phyloP scores from a whole-genome alignment of 805 yeast genomes.

The Kuraishia hungarica region DNA sequence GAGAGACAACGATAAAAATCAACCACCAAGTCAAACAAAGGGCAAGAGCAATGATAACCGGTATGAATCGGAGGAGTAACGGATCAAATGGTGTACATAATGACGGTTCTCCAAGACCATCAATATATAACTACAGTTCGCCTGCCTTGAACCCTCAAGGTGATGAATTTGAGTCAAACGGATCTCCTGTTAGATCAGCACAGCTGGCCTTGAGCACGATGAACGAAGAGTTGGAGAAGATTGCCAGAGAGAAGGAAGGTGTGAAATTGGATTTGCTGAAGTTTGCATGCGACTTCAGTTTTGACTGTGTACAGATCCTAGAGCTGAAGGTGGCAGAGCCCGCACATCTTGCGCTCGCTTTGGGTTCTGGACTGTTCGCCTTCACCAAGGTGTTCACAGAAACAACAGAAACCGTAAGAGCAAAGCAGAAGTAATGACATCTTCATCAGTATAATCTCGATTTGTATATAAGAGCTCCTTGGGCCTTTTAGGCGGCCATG shows the following conservation, averaged over 20 bases:
- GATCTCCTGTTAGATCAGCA: slow-evolving; percentile 2
- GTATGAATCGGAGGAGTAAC: background rate
- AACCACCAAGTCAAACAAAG: slow-evolving; percentile 54
- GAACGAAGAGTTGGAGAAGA: slow-evolving; percentile 19
- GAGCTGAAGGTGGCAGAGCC: slow-evolving; percentile 23
- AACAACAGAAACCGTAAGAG: background rate
- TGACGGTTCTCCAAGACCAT: background rate
- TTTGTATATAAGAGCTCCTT: background rate
- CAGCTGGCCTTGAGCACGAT: slow-evolving; percentile 5
- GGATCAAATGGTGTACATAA: background rate
- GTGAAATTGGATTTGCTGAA: slow-evolving; percentile 32
- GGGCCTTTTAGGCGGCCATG: background rate
- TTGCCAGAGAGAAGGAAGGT: slow-evolving; percentile 26
- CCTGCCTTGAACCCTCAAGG: background rate
- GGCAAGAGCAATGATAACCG: slow-evolving; percentile 25
- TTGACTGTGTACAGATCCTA: slow-evolving; percentile 39
- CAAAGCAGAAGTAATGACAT: background rate
- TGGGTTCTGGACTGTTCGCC: slow-evolving; percentile 23
- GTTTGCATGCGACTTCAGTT: slow-evolving; percentile 35
- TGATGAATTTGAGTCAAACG: background rate
- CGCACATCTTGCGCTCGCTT: slow-evolving; percentile 20
- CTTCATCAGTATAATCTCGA: background rate
- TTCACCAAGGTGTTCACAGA: slow-evolving; percentile 19
- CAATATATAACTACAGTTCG: background rate
- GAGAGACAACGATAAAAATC: slow-evolving; percentile 45